phyloP scores from a whole-genome alignment of 164 flowering plant species.

The Cinnamomum micranthum region DNA sequence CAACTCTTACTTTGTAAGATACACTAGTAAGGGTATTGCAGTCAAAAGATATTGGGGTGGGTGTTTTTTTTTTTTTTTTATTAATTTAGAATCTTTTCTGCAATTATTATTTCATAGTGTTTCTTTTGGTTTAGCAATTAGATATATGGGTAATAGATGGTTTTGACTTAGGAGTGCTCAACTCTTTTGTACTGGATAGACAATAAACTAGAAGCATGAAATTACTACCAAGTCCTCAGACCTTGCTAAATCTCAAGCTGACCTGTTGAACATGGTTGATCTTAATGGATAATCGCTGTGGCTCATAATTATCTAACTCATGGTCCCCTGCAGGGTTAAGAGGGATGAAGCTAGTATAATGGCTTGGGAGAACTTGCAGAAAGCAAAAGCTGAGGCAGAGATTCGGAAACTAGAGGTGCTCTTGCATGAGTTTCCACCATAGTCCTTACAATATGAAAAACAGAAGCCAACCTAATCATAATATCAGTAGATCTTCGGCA shows the following conservation, averaged over 20 bases:
- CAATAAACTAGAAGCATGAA: no score
- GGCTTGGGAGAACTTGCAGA: constrained; percentile 99
- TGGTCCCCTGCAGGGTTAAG: constrained; percentile 36
- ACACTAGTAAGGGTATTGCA: background rate
- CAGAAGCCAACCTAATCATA: background rate
- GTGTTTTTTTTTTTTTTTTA: background rate
- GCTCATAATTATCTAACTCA: no score
- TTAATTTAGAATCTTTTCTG: background rate
- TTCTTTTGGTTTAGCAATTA: background rate
- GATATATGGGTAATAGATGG: no score
- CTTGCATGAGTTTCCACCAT: constrained; percentile 5
- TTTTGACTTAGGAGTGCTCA: no score
- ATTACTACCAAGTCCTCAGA: no score
- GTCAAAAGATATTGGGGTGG: background rate
- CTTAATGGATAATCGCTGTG: no score
- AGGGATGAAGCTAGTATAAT: constrained; percentile 92
- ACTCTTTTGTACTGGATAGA: no score
- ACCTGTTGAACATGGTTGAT: no score
- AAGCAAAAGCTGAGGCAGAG: constrained; percentile 96
- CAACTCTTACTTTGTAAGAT: background rate
- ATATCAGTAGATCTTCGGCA: background rate
- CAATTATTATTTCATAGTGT: background rate
- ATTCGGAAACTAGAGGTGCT: constrained; percentile 88
- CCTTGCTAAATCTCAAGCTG: no score
- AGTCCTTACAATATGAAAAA: background rate